Conservation (phyloP, 257 asterid genomes). For the Thymus quinquecostatus region DNA sequence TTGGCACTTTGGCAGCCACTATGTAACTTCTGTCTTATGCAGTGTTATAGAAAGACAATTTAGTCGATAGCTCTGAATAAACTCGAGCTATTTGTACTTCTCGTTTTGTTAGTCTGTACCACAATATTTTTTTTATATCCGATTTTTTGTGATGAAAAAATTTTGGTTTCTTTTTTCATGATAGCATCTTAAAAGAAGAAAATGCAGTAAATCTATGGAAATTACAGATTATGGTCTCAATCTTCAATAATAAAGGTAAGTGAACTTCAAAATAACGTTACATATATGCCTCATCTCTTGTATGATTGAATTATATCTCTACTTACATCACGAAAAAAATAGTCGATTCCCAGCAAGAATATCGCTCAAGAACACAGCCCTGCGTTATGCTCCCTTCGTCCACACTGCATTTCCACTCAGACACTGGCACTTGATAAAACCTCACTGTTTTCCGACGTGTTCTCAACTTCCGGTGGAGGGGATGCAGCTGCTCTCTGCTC, state of each 20-base stretch:
- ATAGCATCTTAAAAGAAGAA: too few relatives aligned
- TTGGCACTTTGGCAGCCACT: not conserved
- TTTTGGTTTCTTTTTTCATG: too few relatives aligned
- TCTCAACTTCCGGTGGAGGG: constrained; percentile 39
- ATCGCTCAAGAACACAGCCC: not conserved
- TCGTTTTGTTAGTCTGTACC: too few relatives aligned
- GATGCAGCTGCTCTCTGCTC: constrained; percentile 48
- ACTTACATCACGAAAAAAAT: constrained; percentile 4
- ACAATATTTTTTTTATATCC: too few relatives aligned
- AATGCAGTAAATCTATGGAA: not conserved
- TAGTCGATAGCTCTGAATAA: not conserved
- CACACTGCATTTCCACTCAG: constrained; percentile 7
- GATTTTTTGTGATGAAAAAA: too few relatives aligned
- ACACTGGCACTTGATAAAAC: constrained; percentile 38
- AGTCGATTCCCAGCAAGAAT: not conserved
- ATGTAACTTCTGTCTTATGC: not conserved
- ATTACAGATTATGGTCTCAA: not conserved
- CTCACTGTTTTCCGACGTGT: constrained; percentile 39
- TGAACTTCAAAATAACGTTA: not conserved
- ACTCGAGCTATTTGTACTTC: not conserved
- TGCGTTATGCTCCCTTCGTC: not conserved
- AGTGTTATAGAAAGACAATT: not conserved
- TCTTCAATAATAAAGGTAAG: not conserved
- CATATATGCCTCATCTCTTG: constrained; percentile 21
- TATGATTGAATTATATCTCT: not conserved